These are phyloP conservation scores for Arachnopeziza araneosa DNA, from an alignment of 2,329 filamentous ascomycete genomes.

Conservation along the genomic window DNA sequence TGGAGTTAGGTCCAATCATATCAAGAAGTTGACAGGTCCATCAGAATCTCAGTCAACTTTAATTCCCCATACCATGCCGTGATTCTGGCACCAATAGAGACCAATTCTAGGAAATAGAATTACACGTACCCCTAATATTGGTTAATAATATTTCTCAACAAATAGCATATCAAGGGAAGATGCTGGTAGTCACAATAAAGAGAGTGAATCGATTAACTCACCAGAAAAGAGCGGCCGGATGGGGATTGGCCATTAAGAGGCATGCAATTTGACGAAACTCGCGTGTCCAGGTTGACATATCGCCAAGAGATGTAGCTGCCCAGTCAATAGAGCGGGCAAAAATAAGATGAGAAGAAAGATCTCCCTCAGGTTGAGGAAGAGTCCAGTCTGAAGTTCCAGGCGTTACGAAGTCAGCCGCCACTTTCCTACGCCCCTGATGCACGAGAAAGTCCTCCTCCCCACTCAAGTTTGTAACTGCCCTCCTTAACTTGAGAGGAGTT, in stretches of 20 bases:
- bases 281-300: constrained; percentile 66
- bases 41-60: too few relatives aligned
- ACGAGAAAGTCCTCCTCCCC: constrained; percentile 6
- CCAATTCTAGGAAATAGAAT: constrained; percentile 61
- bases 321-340: constrained; percentile 70
- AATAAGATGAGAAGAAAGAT: constrained; percentile 63
- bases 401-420: constrained; percentile 9
- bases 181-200: constrained; percentile 67
- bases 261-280: constrained; percentile 76
- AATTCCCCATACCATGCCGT: too few relatives aligned
- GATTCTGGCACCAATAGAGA: constrained; percentile 53
- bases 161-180: constrained; percentile 36
- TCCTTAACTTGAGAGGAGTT: background rate
- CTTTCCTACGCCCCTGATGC: background rate
- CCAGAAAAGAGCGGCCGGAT: constrained; percentile 63
- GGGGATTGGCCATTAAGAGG: constrained; percentile 72
- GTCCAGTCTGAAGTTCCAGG: constrained; percentile 61
- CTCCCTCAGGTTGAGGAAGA: constrained; percentile 55
- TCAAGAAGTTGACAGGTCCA: too few relatives aligned
- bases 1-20: too few relatives aligned
- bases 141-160: constrained; percentile 63
- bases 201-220: constrained; percentile 53
- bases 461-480: constrained; percentile 3
- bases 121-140: constrained; percentile 53
- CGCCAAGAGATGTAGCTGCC: constrained; percentile 66